Percentiles rank a stretch among this genome's conserved stretches.
phyloP scores from a whole-genome alignment of 1,139 yeast genomes.

The Meyerozyma smithsonii region DNA sequence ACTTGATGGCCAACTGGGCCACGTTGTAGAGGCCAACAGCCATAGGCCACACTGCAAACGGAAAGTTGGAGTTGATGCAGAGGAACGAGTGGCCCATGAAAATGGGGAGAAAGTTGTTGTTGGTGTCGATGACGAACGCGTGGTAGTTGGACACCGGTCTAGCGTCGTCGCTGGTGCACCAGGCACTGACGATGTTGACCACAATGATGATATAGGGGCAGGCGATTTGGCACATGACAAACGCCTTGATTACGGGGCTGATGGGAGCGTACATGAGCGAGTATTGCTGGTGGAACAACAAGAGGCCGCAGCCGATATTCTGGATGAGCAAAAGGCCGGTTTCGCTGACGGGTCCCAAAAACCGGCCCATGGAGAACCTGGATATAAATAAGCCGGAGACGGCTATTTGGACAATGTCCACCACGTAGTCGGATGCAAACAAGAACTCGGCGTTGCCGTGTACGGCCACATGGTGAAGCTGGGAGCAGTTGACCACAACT shows the following conservation, averaged over 20 bases:
- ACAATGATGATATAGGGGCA: background rate
- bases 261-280: background rate
- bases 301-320: background rate
- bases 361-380: background rate
- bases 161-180: background rate
- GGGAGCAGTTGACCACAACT: background rate
- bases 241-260: background rate
- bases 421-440: background rate
- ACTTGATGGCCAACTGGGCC: slow-evolving; percentile 18
- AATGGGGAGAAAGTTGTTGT: slow-evolving; percentile 25
- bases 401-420: background rate
- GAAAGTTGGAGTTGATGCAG: slow-evolving; percentile 16
- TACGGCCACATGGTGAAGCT: background rate
- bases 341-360: background rate
- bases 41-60: slow-evolving; percentile 8
- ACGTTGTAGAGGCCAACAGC: slow-evolving; percentile 11
- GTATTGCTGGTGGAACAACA: slow-evolving; percentile 1
- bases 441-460: background rate
- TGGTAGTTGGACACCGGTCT: background rate
- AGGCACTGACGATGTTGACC: background rate
- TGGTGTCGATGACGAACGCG: slow-evolving; percentile 16
- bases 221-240: background rate
- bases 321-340: background rate
- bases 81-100: slow-evolving; percentile 25
- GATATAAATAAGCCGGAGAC: background rate